Evolutionary conservation across 345 rosid species (phyloP).

Genomic region (Cardamine chenopodiifolia): DNA sequence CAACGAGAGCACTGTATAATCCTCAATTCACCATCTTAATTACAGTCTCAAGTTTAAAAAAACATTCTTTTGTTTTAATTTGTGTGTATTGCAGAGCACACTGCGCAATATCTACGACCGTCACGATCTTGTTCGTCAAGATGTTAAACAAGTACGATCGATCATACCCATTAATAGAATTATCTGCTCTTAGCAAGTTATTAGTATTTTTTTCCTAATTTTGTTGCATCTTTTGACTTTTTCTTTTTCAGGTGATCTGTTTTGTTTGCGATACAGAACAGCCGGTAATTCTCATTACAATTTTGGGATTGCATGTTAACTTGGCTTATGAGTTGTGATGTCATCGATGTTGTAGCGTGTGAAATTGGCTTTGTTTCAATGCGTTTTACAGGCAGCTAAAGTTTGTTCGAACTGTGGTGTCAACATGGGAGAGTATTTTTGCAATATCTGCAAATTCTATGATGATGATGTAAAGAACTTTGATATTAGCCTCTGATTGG

Average conservation of each 20-base stretch:
- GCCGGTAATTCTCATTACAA: constrained; percentile 59
- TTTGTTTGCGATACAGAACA: constrained; percentile 96
- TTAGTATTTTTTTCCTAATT: constrained; percentile 9
- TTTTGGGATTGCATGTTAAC: constrained; percentile 4
- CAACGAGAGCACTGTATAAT: constrained; percentile 74
- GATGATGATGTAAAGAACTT: constrained; percentile 75
- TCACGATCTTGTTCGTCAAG: constrained; percentile 83
- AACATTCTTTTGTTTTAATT: constrained; percentile 5
- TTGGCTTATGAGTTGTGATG: constrained; percentile 8
- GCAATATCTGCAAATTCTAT: constrained; percentile 85
- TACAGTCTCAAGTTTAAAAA: not conserved
- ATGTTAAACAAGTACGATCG: constrained; percentile 68
- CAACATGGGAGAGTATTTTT: constrained; percentile 95
- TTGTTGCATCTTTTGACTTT: not conserved
- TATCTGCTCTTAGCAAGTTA: not conserved
- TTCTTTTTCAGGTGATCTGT: constrained; percentile 72
- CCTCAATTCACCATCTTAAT: not conserved
- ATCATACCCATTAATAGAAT: not conserved
- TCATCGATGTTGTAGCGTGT: constrained; percentile 6
- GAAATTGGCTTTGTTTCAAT: constrained; percentile 24
- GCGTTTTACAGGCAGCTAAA: constrained; percentile 57
- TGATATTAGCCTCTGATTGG: not conserved
- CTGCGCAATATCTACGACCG: constrained; percentile 61
- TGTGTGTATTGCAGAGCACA: constrained; percentile 50
- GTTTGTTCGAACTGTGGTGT: constrained; percentile 97